Conservation (phyloP, 2,329 filamentous ascomycete species). For the Elsinoe batatas region DNA sequence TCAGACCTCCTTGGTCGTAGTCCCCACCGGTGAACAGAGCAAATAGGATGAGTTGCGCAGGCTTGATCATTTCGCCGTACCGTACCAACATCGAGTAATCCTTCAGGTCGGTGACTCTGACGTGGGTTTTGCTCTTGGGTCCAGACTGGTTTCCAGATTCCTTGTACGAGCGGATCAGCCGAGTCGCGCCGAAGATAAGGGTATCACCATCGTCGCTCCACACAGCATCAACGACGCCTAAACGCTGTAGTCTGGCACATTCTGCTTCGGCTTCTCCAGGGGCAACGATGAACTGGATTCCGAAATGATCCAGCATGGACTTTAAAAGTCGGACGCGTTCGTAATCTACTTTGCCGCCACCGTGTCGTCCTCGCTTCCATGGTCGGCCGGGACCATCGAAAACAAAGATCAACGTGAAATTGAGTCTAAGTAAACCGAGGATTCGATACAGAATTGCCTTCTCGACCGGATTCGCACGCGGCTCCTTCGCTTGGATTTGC, state of each 20-base stretch:
- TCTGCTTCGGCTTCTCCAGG: conserved; percentile 42
- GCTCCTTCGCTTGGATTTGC: conserved; percentile 25
- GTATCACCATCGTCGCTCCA: conserved; percentile 40
- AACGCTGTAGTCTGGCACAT: conserved; percentile 35
- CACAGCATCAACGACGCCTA: conserved; percentile 40
- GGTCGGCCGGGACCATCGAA: conserved; percentile 43
- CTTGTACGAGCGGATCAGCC: conserved; percentile 28
- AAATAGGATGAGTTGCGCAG: conserved; percentile 31
- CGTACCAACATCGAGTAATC: conserved; percentile 20
- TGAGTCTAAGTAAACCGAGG: conserved; percentile 37
- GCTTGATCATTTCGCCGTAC: conserved; percentile 23
- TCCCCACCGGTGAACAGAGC: conserved; percentile 35
- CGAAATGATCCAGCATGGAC: conserved; percentile 30
- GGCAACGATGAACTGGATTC: conserved; percentile 35
- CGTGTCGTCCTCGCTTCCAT: conserved; percentile 24
- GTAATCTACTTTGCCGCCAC: conserved; percentile 26
- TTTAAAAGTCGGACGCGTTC: conserved; percentile 27
- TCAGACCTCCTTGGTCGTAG: conserved; percentile 30
- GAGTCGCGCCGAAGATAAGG: conserved; percentile 39
- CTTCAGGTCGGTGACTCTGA: conserved; percentile 26
- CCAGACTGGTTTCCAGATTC: conserved; percentile 23
- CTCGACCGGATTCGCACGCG: conserved; percentile 33
- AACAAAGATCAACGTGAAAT: conserved; percentile 45
- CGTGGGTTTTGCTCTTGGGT: conserved; percentile 19
- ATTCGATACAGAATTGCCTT: conserved; percentile 34